Conservation (phyloP, 2,329 filamentous ascomycete species). For the Harringtonia aguacate region DNA sequence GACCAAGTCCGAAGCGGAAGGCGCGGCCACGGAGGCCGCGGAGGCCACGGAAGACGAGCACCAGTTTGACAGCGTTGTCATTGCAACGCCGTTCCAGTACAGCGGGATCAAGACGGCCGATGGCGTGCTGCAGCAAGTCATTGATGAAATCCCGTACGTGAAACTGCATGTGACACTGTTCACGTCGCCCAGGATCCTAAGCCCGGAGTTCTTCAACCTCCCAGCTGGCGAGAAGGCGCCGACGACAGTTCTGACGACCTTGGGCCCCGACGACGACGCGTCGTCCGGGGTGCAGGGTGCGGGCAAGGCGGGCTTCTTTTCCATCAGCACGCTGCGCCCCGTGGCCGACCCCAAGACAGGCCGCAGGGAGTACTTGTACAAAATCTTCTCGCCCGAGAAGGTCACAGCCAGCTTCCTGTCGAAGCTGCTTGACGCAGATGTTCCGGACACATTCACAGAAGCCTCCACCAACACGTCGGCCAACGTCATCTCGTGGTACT, state of each 20-base stretch:
- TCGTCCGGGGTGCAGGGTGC: slow-evolving; percentile 44
- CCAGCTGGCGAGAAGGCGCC: slow-evolving; percentile 48
- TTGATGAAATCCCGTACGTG: slow-evolving; percentile 78
- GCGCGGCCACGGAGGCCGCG: slow-evolving; percentile 15
- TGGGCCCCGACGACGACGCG: slow-evolving; percentile 47
- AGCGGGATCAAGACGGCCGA: slow-evolving; percentile 55
- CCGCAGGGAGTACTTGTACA: slow-evolving; percentile 48
- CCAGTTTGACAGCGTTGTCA: slow-evolving; percentile 66
- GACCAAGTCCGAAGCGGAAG: slow-evolving; percentile 18
- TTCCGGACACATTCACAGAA: slow-evolving; percentile 29
- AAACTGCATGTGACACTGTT: slow-evolving; percentile 85
- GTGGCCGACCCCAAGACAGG: slow-evolving; percentile 49
- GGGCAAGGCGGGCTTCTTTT: slow-evolving; percentile 73
- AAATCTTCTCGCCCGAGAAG: slow-evolving; percentile 50
- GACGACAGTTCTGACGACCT: slow-evolving; percentile 70
- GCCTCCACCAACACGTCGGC: slow-evolving; percentile 26
- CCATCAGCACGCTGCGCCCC: slow-evolving; percentile 62
- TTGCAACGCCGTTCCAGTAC: slow-evolving; percentile 78
- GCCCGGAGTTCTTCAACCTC: slow-evolving; percentile 62
- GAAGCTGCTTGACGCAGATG: slow-evolving; percentile 35
- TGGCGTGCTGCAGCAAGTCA: slow-evolving; percentile 55
- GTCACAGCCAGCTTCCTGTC: slow-evolving; percentile 44
- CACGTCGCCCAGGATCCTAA: slow-evolving; percentile 63
- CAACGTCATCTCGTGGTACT: slow-evolving; percentile 59
- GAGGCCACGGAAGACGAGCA: slow-evolving; percentile 19